A percentile compares a stretch with the other conserved stretches of the same genome.
These are phyloP conservation scores for Suillus weaverae DNA, from an alignment of 768 basidiomycete species.

Conservation along the genomic window DNA sequence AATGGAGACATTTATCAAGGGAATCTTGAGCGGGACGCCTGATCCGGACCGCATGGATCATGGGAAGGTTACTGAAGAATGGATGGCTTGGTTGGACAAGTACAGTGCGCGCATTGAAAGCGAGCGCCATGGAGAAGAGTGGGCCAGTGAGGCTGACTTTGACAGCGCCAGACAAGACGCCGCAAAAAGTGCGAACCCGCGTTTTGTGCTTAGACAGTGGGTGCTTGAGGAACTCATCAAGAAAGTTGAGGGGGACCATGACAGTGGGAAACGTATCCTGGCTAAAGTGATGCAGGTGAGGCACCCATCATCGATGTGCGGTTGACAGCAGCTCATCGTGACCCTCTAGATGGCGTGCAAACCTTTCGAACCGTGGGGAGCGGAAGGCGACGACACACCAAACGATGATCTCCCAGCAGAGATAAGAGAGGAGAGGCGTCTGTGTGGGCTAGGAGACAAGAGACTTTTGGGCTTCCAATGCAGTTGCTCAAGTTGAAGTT, in stretches of 20 bases:
- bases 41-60: constrained; percentile 46
- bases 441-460: constrained; percentile 76
- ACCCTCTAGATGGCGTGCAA: constrained; percentile 75
- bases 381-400: constrained; percentile 50
- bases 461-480: constrained; percentile 89
- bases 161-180: constrained; percentile 49
- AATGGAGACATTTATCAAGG: constrained; percentile 43
- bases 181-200: constrained; percentile 71
- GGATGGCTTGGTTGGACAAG: constrained; percentile 61
- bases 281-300: constrained; percentile 79
- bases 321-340: constrained; percentile 3
- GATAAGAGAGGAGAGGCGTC: constrained; percentile 66
- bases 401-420: constrained; percentile 55
- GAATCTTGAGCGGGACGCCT: constrained; percentile 48
- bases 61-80: constrained; percentile 48
- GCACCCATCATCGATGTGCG: constrained; percentile 19
- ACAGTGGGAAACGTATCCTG: constrained; percentile 64
- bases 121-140: constrained; percentile 44
- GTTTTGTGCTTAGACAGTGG: constrained; percentile 96
- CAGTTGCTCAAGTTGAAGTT: constrained; percentile 78
- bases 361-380: constrained; percentile 89
- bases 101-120: constrained; percentile 60
- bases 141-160: constrained; percentile 39
- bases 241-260: constrained; percentile 58
- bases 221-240: constrained; percentile 89